These are phyloP conservation scores for Suhomyces terraborum DNA, from an alignment of 1,139 yeast species.

Conservation along the genomic window DNA sequence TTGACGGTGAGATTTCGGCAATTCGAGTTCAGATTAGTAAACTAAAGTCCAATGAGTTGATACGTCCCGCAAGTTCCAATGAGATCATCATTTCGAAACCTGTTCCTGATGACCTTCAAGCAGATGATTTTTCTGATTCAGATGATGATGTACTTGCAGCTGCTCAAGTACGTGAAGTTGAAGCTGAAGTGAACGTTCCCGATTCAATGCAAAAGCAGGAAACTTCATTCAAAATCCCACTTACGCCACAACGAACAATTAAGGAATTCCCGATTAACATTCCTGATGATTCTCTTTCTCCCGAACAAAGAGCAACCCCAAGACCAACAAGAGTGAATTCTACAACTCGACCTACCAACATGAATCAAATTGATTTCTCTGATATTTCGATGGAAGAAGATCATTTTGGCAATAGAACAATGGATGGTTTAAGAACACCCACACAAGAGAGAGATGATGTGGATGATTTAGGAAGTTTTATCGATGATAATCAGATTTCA, in stretches of 20 bases:
- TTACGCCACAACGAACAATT: neutral
- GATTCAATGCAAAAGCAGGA: conserved; percentile 8
- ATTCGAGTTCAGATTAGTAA: neutral
- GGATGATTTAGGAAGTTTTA: conserved; percentile 37
- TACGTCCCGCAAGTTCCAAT: neutral
- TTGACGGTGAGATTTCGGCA: conserved; percentile 5
- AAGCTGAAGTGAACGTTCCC: conserved; percentile 7
- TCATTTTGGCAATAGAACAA: conserved; percentile 41
- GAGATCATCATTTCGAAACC: conserved; percentile 1
- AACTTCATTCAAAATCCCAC: conserved; percentile 11
- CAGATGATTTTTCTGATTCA: conserved; percentile 16
- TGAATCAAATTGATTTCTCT: neutral
- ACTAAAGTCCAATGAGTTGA: neutral
- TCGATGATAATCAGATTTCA: conserved; percentile 29
- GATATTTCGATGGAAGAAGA: conserved; percentile 40
- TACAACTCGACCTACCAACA: neutral
- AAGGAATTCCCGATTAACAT: neutral
- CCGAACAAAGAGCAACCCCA: conserved; percentile 16
- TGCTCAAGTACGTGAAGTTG: conserved; percentile 5
- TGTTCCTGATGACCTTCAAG: conserved; percentile 6
- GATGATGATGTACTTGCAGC: conserved; percentile 13
- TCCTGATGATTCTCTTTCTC: neutral
- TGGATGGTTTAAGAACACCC: conserved; percentile 44
- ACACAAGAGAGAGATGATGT: conserved; percentile 38
- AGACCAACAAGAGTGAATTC: neutral